Evolutionary conservation across 768 basidiomycete species (phyloP), one percentile per base, ranked within the genome.

Genomic region (Russula sp.): DNA sequence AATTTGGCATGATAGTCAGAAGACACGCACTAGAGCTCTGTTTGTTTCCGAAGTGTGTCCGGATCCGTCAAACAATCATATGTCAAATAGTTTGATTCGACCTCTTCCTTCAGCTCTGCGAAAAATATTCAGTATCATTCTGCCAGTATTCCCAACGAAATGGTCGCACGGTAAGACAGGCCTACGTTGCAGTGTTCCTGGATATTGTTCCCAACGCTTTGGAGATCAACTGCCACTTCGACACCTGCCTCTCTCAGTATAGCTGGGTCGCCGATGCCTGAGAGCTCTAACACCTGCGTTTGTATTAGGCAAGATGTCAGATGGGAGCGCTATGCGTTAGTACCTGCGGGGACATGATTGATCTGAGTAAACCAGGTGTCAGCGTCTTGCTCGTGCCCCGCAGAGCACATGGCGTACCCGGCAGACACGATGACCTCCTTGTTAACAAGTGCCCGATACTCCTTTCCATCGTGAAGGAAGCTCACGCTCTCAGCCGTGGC

Each of bases 351-450:
- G 66, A 65, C 50, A 51, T 52, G 39, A 65, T 49, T 20, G 60
- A 20, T 34, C 59, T 67, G 31, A 53, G 27, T 9, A 34, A 31
- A 11, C n/a, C 39, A 8, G 31, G 49, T 52, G 50, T 55, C 44
- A 54, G 47, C 2, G 58, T 20, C 42, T 16, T 35, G 11, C 35
- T 31, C 6, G 5, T 16, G 13, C 10, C 6, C 18, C 9, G 8
- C 6, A 34, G 11, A 34, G 6, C 3, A 7, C 5, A 8, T 39
- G 14, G 42, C 64, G 1, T 54, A 68, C 66, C 66, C 66, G 4
- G 66, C 66, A 37, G 66, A 58, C 13, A 68, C n/a, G 44, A 68
- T 34, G 31, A 66, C 65, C 34, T 54, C 65, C 53, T 66, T 62
- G 3, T 42, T 51, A 31, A 50, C 65, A 20, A 55, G n/a, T 6